phyloP scores from a whole-genome alignment of 2,329 filamentous ascomycete species.

The Helicocarpus griseus region DNA sequence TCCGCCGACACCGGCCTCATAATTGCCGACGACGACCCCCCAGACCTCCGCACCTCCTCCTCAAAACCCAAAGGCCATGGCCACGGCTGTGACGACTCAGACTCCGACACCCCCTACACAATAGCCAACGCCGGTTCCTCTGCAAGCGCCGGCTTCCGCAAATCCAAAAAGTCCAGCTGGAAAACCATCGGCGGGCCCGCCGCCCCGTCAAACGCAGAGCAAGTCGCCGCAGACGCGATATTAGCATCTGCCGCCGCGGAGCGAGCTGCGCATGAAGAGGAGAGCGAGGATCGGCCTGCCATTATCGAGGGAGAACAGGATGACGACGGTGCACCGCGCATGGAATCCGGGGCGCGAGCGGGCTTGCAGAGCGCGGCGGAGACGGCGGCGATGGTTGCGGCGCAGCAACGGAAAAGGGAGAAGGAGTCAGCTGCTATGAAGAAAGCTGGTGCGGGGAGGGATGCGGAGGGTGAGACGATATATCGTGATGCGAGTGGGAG shows the following conservation, averaged over 20 bases:
- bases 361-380: constrained; percentile 77
- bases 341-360: constrained; percentile 80
- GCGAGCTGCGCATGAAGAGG: constrained; percentile 40
- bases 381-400: constrained; percentile 60
- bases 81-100: constrained; percentile 22
- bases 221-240: constrained; percentile 68
- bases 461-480: constrained; percentile 11
- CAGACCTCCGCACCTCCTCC: constrained; percentile 22
- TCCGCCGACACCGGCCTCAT: constrained; percentile 28
- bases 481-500: constrained; percentile 91
- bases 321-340: constrained; percentile 43
- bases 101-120: constrained; percentile 18
- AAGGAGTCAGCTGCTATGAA: constrained; percentile 30
- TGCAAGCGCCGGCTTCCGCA: constrained; percentile 39
- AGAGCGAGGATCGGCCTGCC: constrained; percentile 38
- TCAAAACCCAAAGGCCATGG: constrained; percentile 13
- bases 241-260: constrained; percentile 64
- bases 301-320: constrained; percentile 31
- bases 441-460: constrained; percentile 5
- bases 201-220: constrained; percentile 40
- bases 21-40: constrained; percentile 34
- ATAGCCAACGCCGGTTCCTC: constrained; percentile 13
- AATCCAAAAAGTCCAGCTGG: constrained; percentile 71
- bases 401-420: constrained; percentile 47
- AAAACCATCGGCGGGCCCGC: constrained; percentile 47